phyloP scores from a whole-genome alignment of 1,139 yeast genomes.

The Geotrichum citri-aurantii region DNA sequence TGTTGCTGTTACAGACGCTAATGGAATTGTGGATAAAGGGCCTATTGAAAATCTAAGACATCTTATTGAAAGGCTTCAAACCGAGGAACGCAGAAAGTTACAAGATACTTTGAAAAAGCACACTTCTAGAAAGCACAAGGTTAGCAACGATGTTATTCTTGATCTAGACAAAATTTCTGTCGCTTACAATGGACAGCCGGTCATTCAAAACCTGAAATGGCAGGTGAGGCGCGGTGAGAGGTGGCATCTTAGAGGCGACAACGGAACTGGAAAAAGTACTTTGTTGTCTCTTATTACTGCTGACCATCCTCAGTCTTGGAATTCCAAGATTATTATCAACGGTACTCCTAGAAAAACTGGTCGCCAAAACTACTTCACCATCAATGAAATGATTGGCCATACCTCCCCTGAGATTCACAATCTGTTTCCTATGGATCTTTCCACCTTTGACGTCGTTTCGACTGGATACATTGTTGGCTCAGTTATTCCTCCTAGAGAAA shows the following conservation, averaged over 20 bases:
- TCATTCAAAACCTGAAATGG: slow-evolving; percentile 62
- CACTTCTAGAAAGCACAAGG: not conserved
- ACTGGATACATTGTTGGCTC: slow-evolving; percentile 74
- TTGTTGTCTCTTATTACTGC: slow-evolving; percentile 77
- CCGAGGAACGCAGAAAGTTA: slow-evolving; percentile 15
- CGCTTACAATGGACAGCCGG: slow-evolving; percentile 55
- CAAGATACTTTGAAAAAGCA: not conserved
- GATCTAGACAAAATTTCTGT: slow-evolving; percentile 63
- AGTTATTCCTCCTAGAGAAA: slow-evolving; percentile 39
- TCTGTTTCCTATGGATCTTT: slow-evolving; percentile 54
- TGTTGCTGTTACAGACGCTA: slow-evolving; percentile 53
- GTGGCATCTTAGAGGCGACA: slow-evolving; percentile 86
- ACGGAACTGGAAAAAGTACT: slow-evolving; percentile 93
- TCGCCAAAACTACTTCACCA: slow-evolving; percentile 68
- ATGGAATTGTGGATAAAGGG: slow-evolving; percentile 54
- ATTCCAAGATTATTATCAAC: slow-evolving; percentile 55
- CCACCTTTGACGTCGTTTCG: slow-evolving; percentile 53
- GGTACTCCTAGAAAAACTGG: slow-evolving; percentile 73
- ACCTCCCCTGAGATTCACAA: slow-evolving; percentile 91
- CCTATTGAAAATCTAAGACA: slow-evolving; percentile 34
- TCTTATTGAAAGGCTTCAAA: slow-evolving; percentile 32
- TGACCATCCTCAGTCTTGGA: slow-evolving; percentile 97
- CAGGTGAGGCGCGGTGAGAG: slow-evolving; percentile 61
- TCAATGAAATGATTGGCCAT: slow-evolving; percentile 73
- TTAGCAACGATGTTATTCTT: slow-evolving; percentile 36